Evolutionary conservation across 768 basidiomycete species (phyloP).

Genomic region (Pseudohyphozyma bogoriensis): DNA sequence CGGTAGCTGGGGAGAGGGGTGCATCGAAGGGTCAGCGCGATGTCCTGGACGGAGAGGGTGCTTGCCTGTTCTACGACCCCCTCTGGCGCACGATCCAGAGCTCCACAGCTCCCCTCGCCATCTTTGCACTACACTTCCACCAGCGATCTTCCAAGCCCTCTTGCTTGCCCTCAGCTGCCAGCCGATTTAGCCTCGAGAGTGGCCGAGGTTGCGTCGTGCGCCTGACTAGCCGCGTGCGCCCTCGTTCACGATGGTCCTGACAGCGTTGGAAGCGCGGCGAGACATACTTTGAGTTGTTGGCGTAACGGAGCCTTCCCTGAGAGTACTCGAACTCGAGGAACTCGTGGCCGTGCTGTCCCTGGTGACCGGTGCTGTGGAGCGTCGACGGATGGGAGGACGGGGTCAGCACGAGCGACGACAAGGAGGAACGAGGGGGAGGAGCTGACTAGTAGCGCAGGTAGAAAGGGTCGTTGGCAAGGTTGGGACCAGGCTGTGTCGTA

Average conservation of each 20-base stretch:
- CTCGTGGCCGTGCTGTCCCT: conserved; percentile 54
- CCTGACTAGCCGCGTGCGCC: not conserved
- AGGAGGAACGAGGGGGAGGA: not conserved
- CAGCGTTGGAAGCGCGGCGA: no score
- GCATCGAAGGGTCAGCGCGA: not conserved
- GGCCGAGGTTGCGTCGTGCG: no score
- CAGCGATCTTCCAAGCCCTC: no score
- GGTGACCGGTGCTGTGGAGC: conserved; percentile 75
- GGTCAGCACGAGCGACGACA: no score
- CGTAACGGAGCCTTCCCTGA: conserved; percentile 89
- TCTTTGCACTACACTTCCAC: not conserved
- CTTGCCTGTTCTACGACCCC: no score
- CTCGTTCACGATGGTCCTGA: not conserved
- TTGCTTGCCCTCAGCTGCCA: no score
- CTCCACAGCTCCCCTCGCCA: not conserved
- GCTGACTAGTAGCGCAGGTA: conserved; percentile 31
- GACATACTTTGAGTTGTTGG: conserved; percentile 83
- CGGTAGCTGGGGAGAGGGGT: conserved; percentile 48
- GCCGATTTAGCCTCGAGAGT: no score
- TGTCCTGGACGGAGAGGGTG: not conserved
- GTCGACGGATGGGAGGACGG: no score
- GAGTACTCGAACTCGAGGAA: conserved; percentile 98
- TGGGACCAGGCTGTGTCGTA: no score
- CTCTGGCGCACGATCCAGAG: not conserved
- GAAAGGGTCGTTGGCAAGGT: conserved; percentile 18